Percentiles rank a stretch among this genome's conserved stretches.
phyloP scores from a whole-genome alignment of 331 rosid genomes.

The Quercus lobata region DNA sequence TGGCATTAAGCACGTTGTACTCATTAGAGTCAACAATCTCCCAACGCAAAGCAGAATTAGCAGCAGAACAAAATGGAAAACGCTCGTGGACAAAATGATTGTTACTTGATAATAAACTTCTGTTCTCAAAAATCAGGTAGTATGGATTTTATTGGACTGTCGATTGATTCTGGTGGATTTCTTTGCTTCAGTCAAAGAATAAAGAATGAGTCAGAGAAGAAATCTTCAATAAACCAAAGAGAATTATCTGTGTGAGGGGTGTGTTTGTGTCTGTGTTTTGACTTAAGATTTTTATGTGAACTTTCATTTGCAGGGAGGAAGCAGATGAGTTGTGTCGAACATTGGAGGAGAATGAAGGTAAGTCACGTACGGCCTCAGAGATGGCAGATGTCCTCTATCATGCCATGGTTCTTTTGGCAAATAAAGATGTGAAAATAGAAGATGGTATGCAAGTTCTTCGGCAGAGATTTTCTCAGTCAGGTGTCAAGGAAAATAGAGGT shows the following conservation, averaged over 20 bases:
- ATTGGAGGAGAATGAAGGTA: constrained; percentile 66
- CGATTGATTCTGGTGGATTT: background rate
- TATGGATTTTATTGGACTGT: background rate
- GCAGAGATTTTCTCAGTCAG: constrained; percentile 78
- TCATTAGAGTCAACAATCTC: constrained; percentile 71
- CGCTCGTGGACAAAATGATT: constrained; percentile 77
- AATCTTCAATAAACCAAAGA: too few relatives aligned
- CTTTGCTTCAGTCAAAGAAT: background rate
- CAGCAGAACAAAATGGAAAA: constrained; percentile 38
- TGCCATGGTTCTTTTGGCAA: constrained; percentile 69
- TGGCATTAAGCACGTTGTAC: constrained; percentile 67
- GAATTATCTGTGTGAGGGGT: background rate
- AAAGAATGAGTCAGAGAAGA: too few relatives aligned
- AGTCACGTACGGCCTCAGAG: constrained; percentile 75
- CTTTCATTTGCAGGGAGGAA: constrained; percentile 58
- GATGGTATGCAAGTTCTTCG: constrained; percentile 74
- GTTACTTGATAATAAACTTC: constrained; percentile 50
- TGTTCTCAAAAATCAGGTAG: constrained; percentile 85
- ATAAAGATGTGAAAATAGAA: constrained; percentile 69
- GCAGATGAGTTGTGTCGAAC: constrained; percentile 85
- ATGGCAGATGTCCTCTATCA: constrained; percentile 90
- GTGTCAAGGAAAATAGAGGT: constrained; percentile 72
- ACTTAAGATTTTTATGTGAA: background rate
- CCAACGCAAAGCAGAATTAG: constrained; percentile 60
- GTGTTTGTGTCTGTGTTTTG: background rate